Evolutionary conservation across 177 flowering plant genomes (phyloP).

Genomic region (Vitis hybrid): DNA sequence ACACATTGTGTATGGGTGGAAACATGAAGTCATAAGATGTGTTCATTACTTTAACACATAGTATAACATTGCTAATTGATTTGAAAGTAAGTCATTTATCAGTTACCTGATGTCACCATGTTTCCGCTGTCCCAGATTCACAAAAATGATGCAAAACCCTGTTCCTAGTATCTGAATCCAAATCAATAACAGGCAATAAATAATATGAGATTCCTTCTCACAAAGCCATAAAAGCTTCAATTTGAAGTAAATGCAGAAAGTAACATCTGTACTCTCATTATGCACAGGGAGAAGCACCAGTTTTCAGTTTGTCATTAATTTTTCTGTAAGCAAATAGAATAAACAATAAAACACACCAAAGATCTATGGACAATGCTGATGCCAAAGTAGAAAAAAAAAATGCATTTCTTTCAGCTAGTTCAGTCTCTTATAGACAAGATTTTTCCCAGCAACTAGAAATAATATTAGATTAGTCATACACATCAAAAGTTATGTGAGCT

Average conservation of each 20-base stretch:
- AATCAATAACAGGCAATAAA: conserved; percentile 6
- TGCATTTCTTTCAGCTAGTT: not conserved
- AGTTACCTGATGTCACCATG: conserved; percentile 86
- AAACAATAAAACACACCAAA: not conserved
- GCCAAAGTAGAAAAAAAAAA: not conserved
- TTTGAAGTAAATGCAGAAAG: not conserved
- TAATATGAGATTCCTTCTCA: not conserved
- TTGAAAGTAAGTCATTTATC: too few relatives aligned
- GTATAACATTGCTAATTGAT: too few relatives aligned
- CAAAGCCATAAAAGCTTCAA: not conserved
- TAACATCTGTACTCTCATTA: not conserved
- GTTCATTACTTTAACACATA: too few relatives aligned
- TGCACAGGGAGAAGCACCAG: too few relatives aligned
- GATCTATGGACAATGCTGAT: not conserved
- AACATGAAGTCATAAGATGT: too few relatives aligned
- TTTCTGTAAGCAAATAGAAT: too few relatives aligned
- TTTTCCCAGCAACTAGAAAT: not conserved
- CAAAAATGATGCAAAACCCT: conserved; percentile 72
- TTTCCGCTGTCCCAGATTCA: conserved; percentile 85
- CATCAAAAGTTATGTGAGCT: not conserved
- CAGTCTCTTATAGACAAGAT: not conserved
- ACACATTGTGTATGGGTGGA: too few relatives aligned
- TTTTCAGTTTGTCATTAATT: too few relatives aligned
- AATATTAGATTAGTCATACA: not conserved
- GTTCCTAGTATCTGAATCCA: conserved; percentile 80